Evolutionary conservation across 768 basidiomycete species (phyloP).

Genomic region (Strobilomyces confusus): DNA sequence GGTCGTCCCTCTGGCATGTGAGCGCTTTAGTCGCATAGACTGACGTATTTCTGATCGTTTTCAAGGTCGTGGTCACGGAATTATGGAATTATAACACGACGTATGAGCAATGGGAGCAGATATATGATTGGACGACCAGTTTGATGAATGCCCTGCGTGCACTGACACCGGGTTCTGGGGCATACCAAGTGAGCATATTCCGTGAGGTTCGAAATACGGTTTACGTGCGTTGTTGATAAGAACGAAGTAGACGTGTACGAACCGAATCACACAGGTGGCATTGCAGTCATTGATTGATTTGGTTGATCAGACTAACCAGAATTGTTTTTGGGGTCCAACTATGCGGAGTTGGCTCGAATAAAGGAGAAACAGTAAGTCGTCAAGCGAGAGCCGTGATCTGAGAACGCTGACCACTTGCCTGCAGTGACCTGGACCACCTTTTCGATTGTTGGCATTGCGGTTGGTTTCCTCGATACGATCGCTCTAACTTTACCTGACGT

Average conservation of each 20-base stretch:
- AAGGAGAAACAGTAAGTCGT: background rate
- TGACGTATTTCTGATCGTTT: background rate
- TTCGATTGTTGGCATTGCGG: background rate
- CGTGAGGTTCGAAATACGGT: background rate
- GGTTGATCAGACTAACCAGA: background rate
- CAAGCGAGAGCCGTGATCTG: no score
- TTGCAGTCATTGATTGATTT: background rate
- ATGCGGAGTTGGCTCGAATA: background rate
- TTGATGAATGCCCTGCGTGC: background rate
- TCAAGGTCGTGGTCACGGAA: background rate
- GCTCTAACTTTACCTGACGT: background rate
- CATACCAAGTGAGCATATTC: background rate
- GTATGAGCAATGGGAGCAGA: background rate
- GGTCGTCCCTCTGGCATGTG: background rate
- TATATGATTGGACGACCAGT: background rate
- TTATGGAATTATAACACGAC: background rate
- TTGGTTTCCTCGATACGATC: background rate
- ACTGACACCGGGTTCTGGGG: background rate
- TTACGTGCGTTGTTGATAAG: background rate
- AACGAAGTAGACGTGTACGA: background rate
- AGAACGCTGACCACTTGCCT: background rate
- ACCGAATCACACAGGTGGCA: background rate
- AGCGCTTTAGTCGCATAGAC: background rate
- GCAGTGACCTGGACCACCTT: background rate
- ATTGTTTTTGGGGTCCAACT: background rate